Base-by-base conservation (phyloP, 805 yeast genomes). In the Schwanniomyces pseudopolymorphus region DNA sequence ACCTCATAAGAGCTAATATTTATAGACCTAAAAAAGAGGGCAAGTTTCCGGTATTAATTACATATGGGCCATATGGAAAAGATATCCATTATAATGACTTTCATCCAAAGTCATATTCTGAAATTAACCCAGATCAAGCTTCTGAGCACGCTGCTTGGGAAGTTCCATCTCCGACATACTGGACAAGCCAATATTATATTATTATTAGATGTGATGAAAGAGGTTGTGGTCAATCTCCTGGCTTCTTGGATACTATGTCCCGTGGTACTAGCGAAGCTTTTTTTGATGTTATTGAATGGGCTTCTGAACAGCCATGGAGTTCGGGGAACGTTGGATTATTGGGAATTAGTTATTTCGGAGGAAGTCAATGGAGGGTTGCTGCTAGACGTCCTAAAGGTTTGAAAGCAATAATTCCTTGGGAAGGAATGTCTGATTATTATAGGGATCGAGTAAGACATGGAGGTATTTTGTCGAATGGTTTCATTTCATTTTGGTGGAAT, bases 401-500 rank as follows among this genome's bases (percentile, higher is more conserved):
- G 16, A 37, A 37, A 37, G 40, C 40, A 8, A 20, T 37, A 7
- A 24, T 37, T 14, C 40, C 40, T 20, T 37, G 40, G 40, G 40
- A 37, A 37, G 40, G 40, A 16, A 37, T 37, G 40, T 37, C 40
- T 5, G 40, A 37, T 13, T 37, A 37, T 22, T 37, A 37, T 19
- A 37, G 40, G 27, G 40, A 37, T 13, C 25, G 40, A 7, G 40
- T 37, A 8, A 20, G 40, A 21, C 40, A 37, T 22, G 40, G 40
- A 20, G 40, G 40, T 24, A 37, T 37, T 22, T 20, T 37, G 6
- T 37, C 40, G 3, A 37, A 37, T 20, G 40, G 40, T 19, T 37
- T 37, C n/a, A 37, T 37, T 37, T 37, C 40, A 6, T 37, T 37
- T 24, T 37, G 40, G 40, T 37, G 40, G 40, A 37, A 37, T 37